Evolutionary conservation across 2,329 filamentous ascomycete genomes (phyloP), one percentile per base, ranked within the genome.

Genomic region (Rachicladosporium sp.): DNA sequence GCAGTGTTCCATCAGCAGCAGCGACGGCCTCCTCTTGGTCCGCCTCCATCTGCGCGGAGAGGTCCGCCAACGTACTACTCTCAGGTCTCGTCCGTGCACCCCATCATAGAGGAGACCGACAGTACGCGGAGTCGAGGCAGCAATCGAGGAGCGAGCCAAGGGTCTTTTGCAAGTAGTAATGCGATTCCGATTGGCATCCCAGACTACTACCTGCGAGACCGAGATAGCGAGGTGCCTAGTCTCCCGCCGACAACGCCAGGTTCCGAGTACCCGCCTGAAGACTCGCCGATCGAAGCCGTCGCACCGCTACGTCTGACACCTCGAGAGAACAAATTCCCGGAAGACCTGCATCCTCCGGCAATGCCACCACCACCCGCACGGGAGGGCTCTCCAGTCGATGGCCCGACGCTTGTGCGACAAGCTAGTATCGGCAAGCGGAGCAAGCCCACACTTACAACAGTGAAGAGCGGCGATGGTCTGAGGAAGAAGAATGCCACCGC

Each of bases 31-130:
- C 64, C 60, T 37, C 52, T 70, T 29, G 67, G 67, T 3, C 67
- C 67, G 12, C 67, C 67, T n/a, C 67, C 67, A 1, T 68, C 65
- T 1, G 58, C 66, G 5, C 56, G 67, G 21, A 54, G 63, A 56
- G 67, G 66, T 4, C 67, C 67, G 7, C 60, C 63, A 4, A 66
- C 63, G 1, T 69, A 69, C 47, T 70, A 70, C 43, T 64, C 65
- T 2, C 64, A 42, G 11, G 54, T 61, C 38, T 65, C 62, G 0
- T 64, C 64, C 19, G 67, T 70, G 19, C 63, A 66, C 23, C 67
- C 67, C 2, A 70, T 70, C 36, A 60, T 55, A 3, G 67, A 70
- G 51, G 67, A 70, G 45, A 58, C 62, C 4, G 66, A 67, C 37
- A 62, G 56, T n/a, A 54, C 60, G 33, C 45, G 46, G 5, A 41